phyloP scores from a whole-genome alignment of 2,329 filamentous ascomycete genomes.

The Emergomyces orientalis region DNA sequence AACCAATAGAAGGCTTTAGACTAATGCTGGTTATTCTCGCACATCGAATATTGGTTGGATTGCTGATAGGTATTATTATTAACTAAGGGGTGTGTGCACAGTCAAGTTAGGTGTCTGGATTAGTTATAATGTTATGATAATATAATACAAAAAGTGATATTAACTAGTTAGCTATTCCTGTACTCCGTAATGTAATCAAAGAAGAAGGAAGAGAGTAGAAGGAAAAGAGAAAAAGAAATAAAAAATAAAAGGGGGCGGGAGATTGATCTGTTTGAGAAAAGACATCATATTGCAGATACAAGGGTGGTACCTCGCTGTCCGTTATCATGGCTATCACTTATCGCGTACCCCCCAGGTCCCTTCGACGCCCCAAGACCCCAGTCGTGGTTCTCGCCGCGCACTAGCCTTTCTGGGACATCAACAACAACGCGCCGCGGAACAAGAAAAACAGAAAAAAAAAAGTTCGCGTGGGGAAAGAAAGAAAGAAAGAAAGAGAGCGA shows the following conservation, averaged over 20 bases:
- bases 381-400: not conserved
- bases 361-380: not conserved
- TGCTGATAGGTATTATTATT: not conserved
- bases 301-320: not conserved
- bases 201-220: no score
- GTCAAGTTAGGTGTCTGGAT: not conserved
- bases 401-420: conserved; percentile 9
- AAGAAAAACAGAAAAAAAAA: no score
- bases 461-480: not conserved
- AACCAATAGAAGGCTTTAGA: not conserved
- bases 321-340: not conserved
- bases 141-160: not conserved
- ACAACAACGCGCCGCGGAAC: conserved; percentile 10
- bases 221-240: no score
- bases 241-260: no score
- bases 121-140: no score
- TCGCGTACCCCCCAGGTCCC: conserved; percentile 2
- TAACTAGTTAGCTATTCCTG: no score
- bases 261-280: no score
- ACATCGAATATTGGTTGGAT: not conserved
- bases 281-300: no score
- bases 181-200: not conserved
- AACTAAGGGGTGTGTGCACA: not conserved
- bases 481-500: not conserved
- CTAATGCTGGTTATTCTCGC: not conserved